phyloP scores from a whole-genome alignment of 2,329 filamentous ascomycete species.

The Fusarium dlaminii region DNA sequence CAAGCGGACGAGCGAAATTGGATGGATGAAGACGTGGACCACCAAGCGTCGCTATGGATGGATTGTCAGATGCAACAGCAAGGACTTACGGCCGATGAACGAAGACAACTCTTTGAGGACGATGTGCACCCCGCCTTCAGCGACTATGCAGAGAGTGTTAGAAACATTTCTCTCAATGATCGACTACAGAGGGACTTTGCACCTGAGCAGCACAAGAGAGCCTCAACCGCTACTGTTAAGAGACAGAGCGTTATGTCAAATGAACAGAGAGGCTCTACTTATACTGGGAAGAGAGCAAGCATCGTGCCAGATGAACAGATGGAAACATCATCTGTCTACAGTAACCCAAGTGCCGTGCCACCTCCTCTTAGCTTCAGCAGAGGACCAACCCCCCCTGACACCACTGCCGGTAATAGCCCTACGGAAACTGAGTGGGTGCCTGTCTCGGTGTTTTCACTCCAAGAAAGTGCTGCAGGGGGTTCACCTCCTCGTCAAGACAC shows the following conservation, averaged over 20 bases:
- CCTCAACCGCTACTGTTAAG: neutral
- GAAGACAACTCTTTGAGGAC: conserved; percentile 7
- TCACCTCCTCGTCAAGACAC: neutral
- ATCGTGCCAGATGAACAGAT: neutral
- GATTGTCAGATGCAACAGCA: conserved; percentile 8
- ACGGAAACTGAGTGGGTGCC: conserved; percentile 18
- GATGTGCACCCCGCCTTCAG: conserved; percentile 33
- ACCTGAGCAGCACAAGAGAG: neutral
- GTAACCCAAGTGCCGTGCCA: conserved; percentile 15
- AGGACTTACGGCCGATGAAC: conserved; percentile 15
- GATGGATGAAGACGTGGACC: neutral
- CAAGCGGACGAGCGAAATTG: neutral
- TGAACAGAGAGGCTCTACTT: neutral
- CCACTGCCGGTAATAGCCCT: neutral
- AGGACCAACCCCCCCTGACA: neutral
- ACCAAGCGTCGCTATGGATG: conserved; percentile 30
- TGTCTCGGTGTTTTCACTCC: conserved; percentile 10
- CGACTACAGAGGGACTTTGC: neutral
- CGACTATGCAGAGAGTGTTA: conserved; percentile 19
- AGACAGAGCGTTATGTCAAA: neutral
- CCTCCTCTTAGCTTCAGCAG: neutral
- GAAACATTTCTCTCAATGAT: neutral
- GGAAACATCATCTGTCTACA: neutral
- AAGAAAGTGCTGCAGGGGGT: neutral
- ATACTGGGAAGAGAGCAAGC: neutral